phyloP scores from a whole-genome alignment of 1,284 basidiomycete species.

The Exobasidium cylindrosporum region DNA sequence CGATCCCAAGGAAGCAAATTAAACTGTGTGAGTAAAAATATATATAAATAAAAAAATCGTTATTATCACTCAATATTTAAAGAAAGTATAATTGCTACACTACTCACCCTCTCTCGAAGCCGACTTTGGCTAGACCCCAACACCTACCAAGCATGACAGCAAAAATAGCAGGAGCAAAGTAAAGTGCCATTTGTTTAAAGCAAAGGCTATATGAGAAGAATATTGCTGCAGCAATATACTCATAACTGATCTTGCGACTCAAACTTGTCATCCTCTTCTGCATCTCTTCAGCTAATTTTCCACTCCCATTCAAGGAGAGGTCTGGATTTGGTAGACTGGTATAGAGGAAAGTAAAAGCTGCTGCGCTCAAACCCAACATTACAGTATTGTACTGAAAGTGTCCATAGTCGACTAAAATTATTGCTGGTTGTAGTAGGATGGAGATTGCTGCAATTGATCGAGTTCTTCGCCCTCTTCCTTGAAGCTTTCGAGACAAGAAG shows the following conservation, averaged over 20 bases:
- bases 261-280: constrained; percentile 31
- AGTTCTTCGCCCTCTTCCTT: constrained; percentile 43
- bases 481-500: constrained; percentile 38
- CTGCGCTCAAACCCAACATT: constrained; percentile 50
- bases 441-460: constrained; percentile 55
- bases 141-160: constrained; percentile 53
- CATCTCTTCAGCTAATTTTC: not conserved
- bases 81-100: not conserved
- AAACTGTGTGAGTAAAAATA: constrained; percentile 57
- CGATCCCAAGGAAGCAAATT: constrained; percentile 69
- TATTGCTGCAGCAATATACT: constrained; percentile 70
- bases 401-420: constrained; percentile 81
- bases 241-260: constrained; percentile 45
- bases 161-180: constrained; percentile 75
- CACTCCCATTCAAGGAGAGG: not conserved
- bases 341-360: constrained; percentile 42
- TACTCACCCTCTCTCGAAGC: constrained; percentile 67
- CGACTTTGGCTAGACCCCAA: constrained; percentile 75
- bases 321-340: constrained; percentile 46
- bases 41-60: not conserved
- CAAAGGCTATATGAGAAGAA: constrained; percentile 76
- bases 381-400: constrained; percentile 70
- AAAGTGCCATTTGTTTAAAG: constrained; percentile 94
- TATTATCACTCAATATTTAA: not conserved
- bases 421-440: constrained; percentile 75